These are phyloP conservation scores for Trichoderma brevicompactum DNA, from an alignment of 2,329 filamentous ascomycete species.

Conservation along the genomic window DNA sequence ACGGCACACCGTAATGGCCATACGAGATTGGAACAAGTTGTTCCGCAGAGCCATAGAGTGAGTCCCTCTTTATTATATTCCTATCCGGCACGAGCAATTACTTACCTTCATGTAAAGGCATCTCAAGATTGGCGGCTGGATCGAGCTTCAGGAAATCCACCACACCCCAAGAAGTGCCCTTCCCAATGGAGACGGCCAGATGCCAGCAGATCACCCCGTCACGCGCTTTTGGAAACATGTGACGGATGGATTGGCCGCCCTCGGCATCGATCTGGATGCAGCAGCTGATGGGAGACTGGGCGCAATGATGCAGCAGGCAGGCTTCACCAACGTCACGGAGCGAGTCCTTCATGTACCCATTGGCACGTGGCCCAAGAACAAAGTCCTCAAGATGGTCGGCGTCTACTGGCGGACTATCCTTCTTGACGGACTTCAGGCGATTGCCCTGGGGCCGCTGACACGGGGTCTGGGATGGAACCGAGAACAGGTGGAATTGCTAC, in stretches of 20 bases:
- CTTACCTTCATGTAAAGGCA: slow-evolving; percentile 43
- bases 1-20: slow-evolving; percentile 60
- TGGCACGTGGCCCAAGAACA: slow-evolving; percentile 59
- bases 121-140: slow-evolving; percentile 59
- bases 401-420: slow-evolving; percentile 57
- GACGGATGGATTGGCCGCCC: slow-evolving; percentile 47
- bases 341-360: slow-evolving; percentile 57
- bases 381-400: slow-evolving; percentile 55
- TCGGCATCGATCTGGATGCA: slow-evolving; percentile 54
- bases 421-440: slow-evolving; percentile 55
- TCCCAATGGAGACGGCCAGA: slow-evolving; percentile 42
- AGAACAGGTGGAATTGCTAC: slow-evolving; percentile 54
- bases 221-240: slow-evolving; percentile 54
- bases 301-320: slow-evolving; percentile 53
- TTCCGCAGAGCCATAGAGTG: slow-evolving; percentile 54
- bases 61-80: slow-evolving; percentile 30
- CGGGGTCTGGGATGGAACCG: slow-evolving; percentile 53
- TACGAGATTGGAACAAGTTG: slow-evolving; percentile 59
- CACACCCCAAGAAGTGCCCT: slow-evolving; percentile 53
- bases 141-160: slow-evolving; percentile 60
- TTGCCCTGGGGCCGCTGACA: slow-evolving; percentile 57
- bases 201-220: slow-evolving; percentile 48
- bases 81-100: background rate
- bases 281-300: slow-evolving; percentile 49
- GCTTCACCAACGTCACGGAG: slow-evolving; percentile 57